Conservation (phyloP, 176 grass and related monocot species). For the Carex parvula region DNA sequence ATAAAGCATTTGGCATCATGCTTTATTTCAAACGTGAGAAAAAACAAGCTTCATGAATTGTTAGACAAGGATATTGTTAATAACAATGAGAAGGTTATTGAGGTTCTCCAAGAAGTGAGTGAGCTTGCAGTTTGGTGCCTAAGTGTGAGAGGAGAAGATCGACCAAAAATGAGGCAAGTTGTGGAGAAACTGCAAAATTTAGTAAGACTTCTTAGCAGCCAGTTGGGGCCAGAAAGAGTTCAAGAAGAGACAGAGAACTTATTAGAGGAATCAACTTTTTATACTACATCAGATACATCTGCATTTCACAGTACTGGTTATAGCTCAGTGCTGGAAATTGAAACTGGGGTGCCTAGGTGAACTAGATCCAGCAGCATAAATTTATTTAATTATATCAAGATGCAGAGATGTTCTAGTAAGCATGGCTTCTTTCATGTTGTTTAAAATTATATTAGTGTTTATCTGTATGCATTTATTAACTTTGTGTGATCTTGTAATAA, state of each 20-base stretch:
- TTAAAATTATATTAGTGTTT: too few relatives aligned
- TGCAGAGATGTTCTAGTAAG: not conserved
- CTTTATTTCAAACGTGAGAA: too few relatives aligned
- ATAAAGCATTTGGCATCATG: too few relatives aligned
- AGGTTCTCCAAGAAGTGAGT: too few relatives aligned
- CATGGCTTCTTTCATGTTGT: too few relatives aligned
- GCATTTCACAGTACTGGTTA: not conserved
- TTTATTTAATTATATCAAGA: not conserved
- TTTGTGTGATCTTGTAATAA: too few relatives aligned
- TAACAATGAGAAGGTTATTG: too few relatives aligned
- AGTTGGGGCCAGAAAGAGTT: not conserved
- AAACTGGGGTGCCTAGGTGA: not conserved
- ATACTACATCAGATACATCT: not conserved
- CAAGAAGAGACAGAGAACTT: not conserved
- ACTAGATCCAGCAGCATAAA: not conserved
- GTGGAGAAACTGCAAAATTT: not conserved
- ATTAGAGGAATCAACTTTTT: not conserved
- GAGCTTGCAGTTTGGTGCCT: not conserved
- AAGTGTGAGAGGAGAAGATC: conserved; percentile 12
- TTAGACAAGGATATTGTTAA: too few relatives aligned
- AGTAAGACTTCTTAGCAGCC: not conserved
- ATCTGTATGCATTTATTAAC: too few relatives aligned
- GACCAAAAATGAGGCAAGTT: conserved; percentile 15
- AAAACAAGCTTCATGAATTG: too few relatives aligned
- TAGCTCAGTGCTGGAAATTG: conserved; percentile 1